phyloP scores from a whole-genome alignment of 192 early-diverging fungal species.

The Coemansia sp. region DNA sequence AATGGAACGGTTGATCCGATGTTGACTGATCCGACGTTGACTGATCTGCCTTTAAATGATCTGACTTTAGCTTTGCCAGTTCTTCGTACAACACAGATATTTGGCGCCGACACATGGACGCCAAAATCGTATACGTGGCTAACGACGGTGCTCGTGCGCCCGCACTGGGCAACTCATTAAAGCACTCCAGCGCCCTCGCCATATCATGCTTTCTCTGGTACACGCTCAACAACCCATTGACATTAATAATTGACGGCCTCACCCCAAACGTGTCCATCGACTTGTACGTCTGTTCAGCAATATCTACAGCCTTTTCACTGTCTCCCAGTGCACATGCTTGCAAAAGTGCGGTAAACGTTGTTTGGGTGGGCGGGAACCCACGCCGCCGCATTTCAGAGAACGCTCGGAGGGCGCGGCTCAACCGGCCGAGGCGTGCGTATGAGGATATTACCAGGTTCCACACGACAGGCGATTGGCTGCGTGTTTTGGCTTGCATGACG shows the following conservation, averaged over 20 bases:
- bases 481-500: constrained; percentile 44
- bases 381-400: constrained; percentile 49
- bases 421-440: constrained; percentile 41
- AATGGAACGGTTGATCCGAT: too few relatives aligned
- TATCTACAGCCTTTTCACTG: constrained; percentile 26
- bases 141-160: constrained; percentile 37
- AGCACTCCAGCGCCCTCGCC: constrained; percentile 14
- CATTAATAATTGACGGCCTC: constrained; percentile 31
- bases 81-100: constrained; percentile 17
- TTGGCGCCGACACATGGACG: constrained; percentile 40
- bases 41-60: too few relatives aligned
- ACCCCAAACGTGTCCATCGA: constrained; percentile 16
- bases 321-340: constrained; percentile 39
- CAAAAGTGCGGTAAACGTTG: constrained; percentile 44
- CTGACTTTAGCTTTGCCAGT: neutral
- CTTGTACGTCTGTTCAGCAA: constrained; percentile 30
- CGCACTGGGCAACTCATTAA: constrained; percentile 24
- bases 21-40: too few relatives aligned
- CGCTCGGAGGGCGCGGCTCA: constrained; percentile 39
- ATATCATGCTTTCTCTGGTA: constrained; percentile 44
- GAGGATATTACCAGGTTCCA: constrained; percentile 54
- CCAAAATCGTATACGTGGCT: constrained; percentile 42
- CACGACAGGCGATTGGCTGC: constrained; percentile 34
- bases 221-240: constrained; percentile 38
- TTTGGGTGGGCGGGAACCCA: constrained; percentile 41